phyloP scores from a whole-genome alignment of 208 protist genomes.

The Trypanosoma rangeli region DNA sequence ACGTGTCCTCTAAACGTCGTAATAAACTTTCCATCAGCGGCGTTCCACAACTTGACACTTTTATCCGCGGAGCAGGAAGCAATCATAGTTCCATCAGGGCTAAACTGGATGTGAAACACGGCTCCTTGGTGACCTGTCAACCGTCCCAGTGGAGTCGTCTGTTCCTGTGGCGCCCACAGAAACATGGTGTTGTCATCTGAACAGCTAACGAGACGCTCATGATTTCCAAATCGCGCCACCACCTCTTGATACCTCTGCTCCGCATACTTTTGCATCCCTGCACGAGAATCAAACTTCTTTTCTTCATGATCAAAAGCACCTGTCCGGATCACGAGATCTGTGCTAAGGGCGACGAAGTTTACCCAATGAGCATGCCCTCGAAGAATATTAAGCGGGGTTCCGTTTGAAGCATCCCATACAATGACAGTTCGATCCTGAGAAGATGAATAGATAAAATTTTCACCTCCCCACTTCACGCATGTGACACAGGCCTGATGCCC shows the following conservation, averaged over 20 bases:
- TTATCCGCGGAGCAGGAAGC: slow-evolving; percentile 98
- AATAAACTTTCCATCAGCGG: slow-evolving; percentile 89
- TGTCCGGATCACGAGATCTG: slow-evolving; percentile 95
- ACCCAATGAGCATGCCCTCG: slow-evolving; percentile 99
- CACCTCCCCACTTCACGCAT: slow-evolving; percentile 96
- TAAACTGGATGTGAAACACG: slow-evolving; percentile 97
- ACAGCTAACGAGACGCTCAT: slow-evolving; percentile 93
- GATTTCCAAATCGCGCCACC: slow-evolving; percentile 52
- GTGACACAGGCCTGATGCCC: slow-evolving; percentile 97
- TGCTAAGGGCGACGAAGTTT: slow-evolving; percentile 97
- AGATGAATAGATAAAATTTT: slow-evolving; percentile 94
- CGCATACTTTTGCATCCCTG: slow-evolving; percentile 65
- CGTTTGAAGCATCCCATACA: slow-evolving; percentile 91
- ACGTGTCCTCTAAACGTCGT: slow-evolving; percentile 96
- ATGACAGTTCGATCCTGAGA: slow-evolving; percentile 97
- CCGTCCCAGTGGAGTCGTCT: slow-evolving; percentile 83
- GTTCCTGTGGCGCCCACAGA: slow-evolving; percentile 93
- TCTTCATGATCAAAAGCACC: slow-evolving; percentile 96
- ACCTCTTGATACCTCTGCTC: slow-evolving; percentile 83
- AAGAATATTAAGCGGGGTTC: slow-evolving; percentile 73
- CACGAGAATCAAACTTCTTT: slow-evolving; percentile 44
- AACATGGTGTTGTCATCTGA: slow-evolving; percentile 98
- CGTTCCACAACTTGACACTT: slow-evolving; percentile 97
- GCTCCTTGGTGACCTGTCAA: slow-evolving; percentile 94
- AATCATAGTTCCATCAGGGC: slow-evolving; percentile 96